Evolutionary conservation across 768 basidiomycete genomes (phyloP), one percentile per base, ranked within the genome.

Genomic region (Auricularia sp.): DNA sequence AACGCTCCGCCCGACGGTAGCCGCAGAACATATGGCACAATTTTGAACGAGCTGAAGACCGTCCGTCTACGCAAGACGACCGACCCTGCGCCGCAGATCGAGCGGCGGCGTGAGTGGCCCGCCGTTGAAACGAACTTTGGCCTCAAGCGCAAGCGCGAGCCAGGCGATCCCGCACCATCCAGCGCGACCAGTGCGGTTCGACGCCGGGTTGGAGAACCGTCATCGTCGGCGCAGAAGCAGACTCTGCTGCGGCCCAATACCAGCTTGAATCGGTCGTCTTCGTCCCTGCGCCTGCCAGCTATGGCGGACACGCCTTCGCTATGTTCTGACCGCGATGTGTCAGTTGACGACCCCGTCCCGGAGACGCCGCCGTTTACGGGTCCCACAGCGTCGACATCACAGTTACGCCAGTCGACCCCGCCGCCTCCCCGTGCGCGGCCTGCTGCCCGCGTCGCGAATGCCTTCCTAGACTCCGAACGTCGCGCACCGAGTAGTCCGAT

Each of bases 11-110:
- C 86, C 90, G 0, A 84, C 87, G 0, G 78, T 91, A 11, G 81
- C 88, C 0, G 81, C 86, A 2, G 90, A 92, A 67, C 89, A 92
- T 72, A 90, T 92, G 88, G 87, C 87, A 0, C 89, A 86, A 1
- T 92, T 92, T 74, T 92, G 67, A 85, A 76, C 5, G 90, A 92
- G 73, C 85, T 92, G 80, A 92, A 90, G 78, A 87, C 82, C 1
- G 87, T 85, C 33, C 79, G 86, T 61, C 70, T 92, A 62, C 81
- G 82, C 67, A 89, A 83, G 72, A 33, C 56, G 29, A 14, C 35
- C 54, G 34, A 35, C 21, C 16, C 54, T 18, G 59, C 58, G 8
- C 29, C 29, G 10, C 56, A 14, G 14, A 24, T 24, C 0, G 14
- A 29, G 24, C 56, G 24, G 8, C 14, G 21, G 7, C 14, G 18